phyloP scores from a whole-genome alignment of 2,329 filamentous ascomycete species.

The Pyricularia sp. region DNA sequence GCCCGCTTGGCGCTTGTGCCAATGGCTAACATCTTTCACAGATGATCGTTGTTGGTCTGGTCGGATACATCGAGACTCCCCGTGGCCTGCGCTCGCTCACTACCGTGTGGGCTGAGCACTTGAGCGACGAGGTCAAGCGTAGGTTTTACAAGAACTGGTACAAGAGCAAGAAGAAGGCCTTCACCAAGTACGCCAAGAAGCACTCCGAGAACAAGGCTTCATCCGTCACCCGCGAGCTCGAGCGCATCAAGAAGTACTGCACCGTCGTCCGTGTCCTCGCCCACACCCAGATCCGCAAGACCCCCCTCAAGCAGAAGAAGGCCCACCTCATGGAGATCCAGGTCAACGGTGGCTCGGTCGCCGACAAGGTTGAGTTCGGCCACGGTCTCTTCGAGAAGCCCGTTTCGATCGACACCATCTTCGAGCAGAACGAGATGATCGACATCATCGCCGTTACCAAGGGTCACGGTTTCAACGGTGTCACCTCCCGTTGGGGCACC shows the following conservation, averaged over 20 bases:
- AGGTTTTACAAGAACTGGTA: conserved; percentile 99
- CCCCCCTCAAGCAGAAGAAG: conserved; percentile 99
- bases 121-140: conserved; percentile 97
- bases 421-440: conserved; percentile 99
- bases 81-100: conserved; percentile 98
- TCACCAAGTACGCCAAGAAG: conserved; percentile 99
- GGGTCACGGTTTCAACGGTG: conserved; percentile 97
- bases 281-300: conserved; percentile 99
- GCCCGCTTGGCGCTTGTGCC: conserved; percentile 62
- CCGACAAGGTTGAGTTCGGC: conserved; percentile 95
- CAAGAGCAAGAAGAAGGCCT: conserved; percentile 99
- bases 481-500: conserved; percentile 96
- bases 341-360: conserved; percentile 91
- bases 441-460: conserved; percentile 99
- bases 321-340: conserved; percentile 99
- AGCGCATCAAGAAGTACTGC: conserved; percentile 99
- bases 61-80: conserved; percentile 99
- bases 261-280: conserved; percentile 97
- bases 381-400: conserved; percentile 98
- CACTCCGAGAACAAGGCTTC: conserved; percentile 87
- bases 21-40: conserved; percentile 59
- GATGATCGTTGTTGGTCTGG: conserved; percentile 99
- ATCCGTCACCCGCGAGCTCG: conserved; percentile 90
- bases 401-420: conserved; percentile 82
- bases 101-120: conserved; percentile 98